These are phyloP conservation scores for Endothia cerciana DNA, from an alignment of 2,329 filamentous ascomycete species.

Conservation along the genomic window DNA sequence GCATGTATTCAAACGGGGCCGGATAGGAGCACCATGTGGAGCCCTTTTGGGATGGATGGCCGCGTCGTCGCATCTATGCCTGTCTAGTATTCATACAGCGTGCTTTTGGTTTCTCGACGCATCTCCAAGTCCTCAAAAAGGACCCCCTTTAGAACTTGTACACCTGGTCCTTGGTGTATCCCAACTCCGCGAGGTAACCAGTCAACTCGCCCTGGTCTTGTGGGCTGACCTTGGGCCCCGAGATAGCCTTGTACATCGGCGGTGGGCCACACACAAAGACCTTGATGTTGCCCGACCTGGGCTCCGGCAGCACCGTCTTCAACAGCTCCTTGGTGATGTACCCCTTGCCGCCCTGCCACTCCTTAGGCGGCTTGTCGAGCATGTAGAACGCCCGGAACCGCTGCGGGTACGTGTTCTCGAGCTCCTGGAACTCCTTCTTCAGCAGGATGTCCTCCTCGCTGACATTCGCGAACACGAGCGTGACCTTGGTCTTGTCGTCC, in stretches of 20 bases:
- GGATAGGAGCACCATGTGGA: neutral
- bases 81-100: conserved; percentile 9
- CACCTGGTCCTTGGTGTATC: conserved; percentile 77
- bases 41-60: neutral
- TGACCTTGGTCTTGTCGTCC: conserved; percentile 96
- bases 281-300: conserved; percentile 91
- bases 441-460: conserved; percentile 88
- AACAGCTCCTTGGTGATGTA: conserved; percentile 88
- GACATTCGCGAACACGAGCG: conserved; percentile 90
- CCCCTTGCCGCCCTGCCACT: conserved; percentile 77
- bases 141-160: conserved; percentile 76
- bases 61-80: neutral
- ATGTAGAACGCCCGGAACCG: conserved; percentile 96
- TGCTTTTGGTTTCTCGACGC: neutral
- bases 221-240: conserved; percentile 88
- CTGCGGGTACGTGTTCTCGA: conserved; percentile 95
- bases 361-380: conserved; percentile 80
- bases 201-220: conserved; percentile 89
- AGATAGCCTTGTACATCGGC: conserved; percentile 90
- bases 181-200: conserved; percentile 81
- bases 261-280: conserved; percentile 95
- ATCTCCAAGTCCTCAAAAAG: neutral
- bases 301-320: conserved; percentile 92
- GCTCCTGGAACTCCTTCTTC: conserved; percentile 78
- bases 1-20: neutral